Evolutionary conservation across 441 rosid genomes (phyloP), one percentile per base, ranked within the genome.

Genomic region (Biscutella laevigata): DNA sequence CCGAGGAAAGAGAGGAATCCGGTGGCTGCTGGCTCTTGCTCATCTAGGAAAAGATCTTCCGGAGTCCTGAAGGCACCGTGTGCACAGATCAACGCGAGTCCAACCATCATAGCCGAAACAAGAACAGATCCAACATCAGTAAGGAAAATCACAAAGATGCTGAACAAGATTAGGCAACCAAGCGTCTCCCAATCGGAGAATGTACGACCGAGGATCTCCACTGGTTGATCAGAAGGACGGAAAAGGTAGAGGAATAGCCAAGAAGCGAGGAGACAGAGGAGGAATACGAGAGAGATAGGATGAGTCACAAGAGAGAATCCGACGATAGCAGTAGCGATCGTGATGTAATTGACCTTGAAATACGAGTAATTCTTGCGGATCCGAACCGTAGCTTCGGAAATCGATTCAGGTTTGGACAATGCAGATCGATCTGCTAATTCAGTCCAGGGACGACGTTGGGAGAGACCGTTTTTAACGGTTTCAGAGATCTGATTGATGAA

Each of bases 131-230:
- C 94, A 5, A 84, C 86, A 65, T 75, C 77, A 4, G 94, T 84
- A 59, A 84, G 63, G 51, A 84, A 84, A 16, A 84, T 69, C 27
- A 84, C 84, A 14, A 82, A 70, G 7, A 79, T 47, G 0, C 86
- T 84, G 25, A 72, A 60, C 20, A 82, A 34, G 3, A 84, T 72
- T 54, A 84, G 35, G 1, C 63, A 40, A 2, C 84, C 94, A 0
- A 84, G 75, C 40, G 94, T 82, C 51, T 84, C 94, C 1, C 83
- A 78, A n/a, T 84, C 87, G 1, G 89, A 74, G 59, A 82, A 82
- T 0, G 80, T 74, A 3, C 89, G 76, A 5, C 86, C 83, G 1
- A 75, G 35, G 5, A 82, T 4, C 7, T 78, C 77, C 5, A 82
- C 42, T 0, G 94, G 83, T 61, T 82, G 84, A 67, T 80, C 89